Evolutionary conservation across 176 grass and related monocot species (phyloP).

Genomic region (Raddia distichophylla): DNA sequence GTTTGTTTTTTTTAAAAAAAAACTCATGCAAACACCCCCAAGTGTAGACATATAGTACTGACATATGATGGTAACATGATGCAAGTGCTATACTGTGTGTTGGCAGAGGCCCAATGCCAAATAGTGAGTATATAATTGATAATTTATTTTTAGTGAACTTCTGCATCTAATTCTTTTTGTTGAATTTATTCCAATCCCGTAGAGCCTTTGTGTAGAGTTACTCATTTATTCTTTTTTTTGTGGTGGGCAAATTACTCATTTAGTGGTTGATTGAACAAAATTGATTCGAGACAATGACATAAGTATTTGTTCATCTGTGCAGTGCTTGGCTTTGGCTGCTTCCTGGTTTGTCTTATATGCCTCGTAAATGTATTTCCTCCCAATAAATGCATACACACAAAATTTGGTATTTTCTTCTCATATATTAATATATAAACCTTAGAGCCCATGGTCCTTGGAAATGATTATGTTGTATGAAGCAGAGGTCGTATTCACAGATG

Average conservation of each 20-base stretch:
- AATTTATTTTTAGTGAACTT: conserved; percentile 18
- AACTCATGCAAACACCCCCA: background rate
- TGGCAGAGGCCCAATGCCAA: conserved; percentile 25
- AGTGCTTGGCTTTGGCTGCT: conserved; percentile 34
- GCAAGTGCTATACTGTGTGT: conserved; percentile 31
- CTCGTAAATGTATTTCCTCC: conserved; percentile 36
- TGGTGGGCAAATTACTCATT: background rate
- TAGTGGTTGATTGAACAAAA: background rate
- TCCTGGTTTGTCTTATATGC: conserved; percentile 37
- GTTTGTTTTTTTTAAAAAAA: background rate
- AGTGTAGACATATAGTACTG: conserved; percentile 6
- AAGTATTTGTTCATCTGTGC: conserved; percentile 2
- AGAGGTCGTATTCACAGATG: conserved; percentile 34
- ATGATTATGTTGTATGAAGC: conserved; percentile 20
- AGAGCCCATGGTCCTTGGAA: conserved; percentile 26
- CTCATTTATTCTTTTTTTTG: background rate
- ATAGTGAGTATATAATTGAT: conserved; percentile 4
- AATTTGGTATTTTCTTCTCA: conserved; percentile 19
- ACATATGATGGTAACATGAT: conserved; percentile 44
- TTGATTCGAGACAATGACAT: conserved; percentile 19
- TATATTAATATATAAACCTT: background rate
- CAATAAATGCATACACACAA: conserved; percentile 23
- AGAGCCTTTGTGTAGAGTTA: background rate
- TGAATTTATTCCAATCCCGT: background rate
- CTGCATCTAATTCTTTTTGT: conserved; percentile 31